phyloP scores from a whole-genome alignment of 495 filamentous ascomycete species.

The Daldinia grandis region DNA sequence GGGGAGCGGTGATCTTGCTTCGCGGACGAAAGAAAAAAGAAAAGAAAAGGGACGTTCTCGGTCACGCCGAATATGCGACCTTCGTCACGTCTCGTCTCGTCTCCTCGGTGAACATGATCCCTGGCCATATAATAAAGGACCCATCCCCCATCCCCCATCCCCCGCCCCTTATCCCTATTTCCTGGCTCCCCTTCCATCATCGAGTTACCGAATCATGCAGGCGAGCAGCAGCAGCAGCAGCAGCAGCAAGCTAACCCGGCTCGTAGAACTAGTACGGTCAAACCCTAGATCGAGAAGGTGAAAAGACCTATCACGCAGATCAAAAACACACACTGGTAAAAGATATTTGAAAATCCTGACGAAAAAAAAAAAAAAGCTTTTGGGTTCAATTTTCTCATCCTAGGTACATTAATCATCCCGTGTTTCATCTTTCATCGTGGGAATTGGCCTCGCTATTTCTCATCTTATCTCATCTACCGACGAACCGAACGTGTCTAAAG shows the following conservation, averaged over 20 bases:
- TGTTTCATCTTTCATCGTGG: conserved; percentile 9
- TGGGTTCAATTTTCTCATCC: conserved; percentile 31
- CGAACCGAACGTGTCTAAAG: conserved; percentile 21
- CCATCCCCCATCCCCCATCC: neutral
- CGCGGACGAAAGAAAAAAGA: neutral
- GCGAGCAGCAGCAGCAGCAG: neutral
- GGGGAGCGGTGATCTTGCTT: neutral
- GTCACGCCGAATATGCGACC: neutral
- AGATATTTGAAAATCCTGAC: neutral
- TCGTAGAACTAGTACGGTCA: neutral
- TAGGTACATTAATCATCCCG: conserved; percentile 38
- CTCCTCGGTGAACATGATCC: neutral
- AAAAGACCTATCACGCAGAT: neutral
- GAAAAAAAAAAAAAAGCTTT: neutral
- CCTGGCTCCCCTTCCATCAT: neutral
- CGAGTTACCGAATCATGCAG: neutral
- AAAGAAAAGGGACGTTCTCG: neutral
- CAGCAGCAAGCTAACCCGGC: neutral
- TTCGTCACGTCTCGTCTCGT: neutral
- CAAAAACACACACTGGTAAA: neutral
- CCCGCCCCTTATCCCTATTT: neutral
- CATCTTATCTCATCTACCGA: conserved; percentile 34
- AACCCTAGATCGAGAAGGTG: neutral
- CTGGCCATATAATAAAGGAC: neutral
- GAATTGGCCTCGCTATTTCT: conserved; percentile 10